Evolutionary conservation across 345 rosid species (phyloP).

Genomic region (Angophora floribunda): DNA sequence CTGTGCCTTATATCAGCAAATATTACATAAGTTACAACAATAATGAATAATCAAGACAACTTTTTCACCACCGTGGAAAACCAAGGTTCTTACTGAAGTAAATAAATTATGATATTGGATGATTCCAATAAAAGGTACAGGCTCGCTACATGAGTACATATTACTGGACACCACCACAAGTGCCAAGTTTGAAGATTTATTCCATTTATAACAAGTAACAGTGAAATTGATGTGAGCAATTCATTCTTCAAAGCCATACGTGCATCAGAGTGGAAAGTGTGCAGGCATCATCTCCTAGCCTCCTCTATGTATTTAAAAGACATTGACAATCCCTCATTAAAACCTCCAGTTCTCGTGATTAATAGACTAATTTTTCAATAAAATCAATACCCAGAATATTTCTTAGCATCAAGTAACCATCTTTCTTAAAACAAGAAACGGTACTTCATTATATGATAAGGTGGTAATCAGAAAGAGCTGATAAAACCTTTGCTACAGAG

Average conservation of each 20-base stretch:
- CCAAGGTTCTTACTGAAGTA: background rate
- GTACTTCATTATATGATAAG: background rate
- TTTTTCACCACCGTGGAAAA: background rate
- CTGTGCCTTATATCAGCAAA: background rate
- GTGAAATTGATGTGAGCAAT: background rate
- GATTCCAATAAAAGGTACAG: background rate
- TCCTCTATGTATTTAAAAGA: background rate
- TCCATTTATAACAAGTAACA: background rate
- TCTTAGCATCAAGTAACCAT: background rate
- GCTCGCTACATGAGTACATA: background rate
- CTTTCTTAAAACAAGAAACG: background rate
- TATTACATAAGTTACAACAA: background rate
- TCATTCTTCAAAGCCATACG: background rate
- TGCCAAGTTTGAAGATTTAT: background rate
- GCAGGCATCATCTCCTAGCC: background rate
- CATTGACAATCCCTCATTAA: background rate
- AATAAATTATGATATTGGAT: background rate
- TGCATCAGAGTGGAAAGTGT: background rate
- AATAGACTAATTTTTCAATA: background rate
- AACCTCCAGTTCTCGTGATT: background rate
- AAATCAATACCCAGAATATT: background rate
- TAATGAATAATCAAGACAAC: background rate
- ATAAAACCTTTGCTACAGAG: slow-evolving; percentile 57
- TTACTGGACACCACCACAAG: background rate
- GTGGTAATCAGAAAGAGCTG: background rate